Evolutionary conservation across 441 rosid genomes (phyloP).

Genomic region (Hypseocharis bilobata): DNA sequence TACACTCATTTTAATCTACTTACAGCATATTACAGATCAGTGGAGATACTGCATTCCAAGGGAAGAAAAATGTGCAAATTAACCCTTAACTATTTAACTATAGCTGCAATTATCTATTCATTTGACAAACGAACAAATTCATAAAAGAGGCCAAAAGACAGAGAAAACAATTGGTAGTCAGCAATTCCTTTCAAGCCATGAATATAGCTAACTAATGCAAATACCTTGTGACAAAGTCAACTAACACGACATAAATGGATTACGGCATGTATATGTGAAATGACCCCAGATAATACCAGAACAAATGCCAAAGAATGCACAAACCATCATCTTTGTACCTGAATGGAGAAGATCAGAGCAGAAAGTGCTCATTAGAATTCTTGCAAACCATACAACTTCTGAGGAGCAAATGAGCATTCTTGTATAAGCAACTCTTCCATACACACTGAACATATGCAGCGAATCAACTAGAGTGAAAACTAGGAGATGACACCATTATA

Average conservation of each 20-base stretch:
- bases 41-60: not conserved
- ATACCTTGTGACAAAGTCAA: not conserved
- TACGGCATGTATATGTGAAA: too few relatives aligned
- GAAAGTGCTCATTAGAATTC: not conserved
- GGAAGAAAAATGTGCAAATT: not conserved
- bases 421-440: not conserved
- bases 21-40: not conserved
- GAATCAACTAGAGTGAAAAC: not conserved
- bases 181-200: not conserved
- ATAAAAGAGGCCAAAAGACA: not conserved
- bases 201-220: not conserved
- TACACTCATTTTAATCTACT: not conserved
- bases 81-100: not conserved
- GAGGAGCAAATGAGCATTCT: not conserved
- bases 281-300: not conserved
- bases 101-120: slow-evolving; percentile 1
- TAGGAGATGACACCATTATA: not conserved
- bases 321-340: too few relatives aligned
- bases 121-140: not conserved
- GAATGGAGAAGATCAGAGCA: not conserved
- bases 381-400: not conserved
- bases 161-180: not conserved
- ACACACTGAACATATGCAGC: not conserved
- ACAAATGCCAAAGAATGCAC: not conserved
- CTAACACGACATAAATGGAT: not conserved